A percentile compares a stretch with the other conserved stretches of the same genome.
phyloP scores from a whole-genome alignment of 306 rosid genomes.

The Quercus glauca region DNA sequence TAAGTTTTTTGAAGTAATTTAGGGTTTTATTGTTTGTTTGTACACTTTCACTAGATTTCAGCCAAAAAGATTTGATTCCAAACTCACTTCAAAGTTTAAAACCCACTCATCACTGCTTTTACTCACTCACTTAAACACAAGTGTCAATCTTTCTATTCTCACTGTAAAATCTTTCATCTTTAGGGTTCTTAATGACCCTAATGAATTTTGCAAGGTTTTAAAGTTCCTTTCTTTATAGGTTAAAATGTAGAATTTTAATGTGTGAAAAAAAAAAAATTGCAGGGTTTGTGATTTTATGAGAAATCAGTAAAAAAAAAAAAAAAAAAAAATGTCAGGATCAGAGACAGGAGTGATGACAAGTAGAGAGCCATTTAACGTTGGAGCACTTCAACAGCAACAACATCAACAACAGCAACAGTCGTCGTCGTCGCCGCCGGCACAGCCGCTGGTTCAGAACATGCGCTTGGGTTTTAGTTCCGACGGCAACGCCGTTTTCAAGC shows the following conservation, averaged over 20 bases:
- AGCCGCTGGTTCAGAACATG: conserved; percentile 34
- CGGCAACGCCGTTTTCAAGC: conserved; percentile 38
- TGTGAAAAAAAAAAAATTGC: not conserved
- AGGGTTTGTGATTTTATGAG: conserved; percentile 18
- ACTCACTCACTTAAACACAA: no score
- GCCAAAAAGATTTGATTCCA: not conserved
- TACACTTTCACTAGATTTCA: not conserved
- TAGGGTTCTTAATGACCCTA: no score
- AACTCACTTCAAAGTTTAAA: not conserved
- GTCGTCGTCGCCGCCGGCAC: conserved; percentile 8
- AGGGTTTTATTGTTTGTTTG: conserved; percentile 14
- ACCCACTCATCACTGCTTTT: no score
- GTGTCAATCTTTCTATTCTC: no score
- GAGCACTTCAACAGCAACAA: conserved; percentile 24
- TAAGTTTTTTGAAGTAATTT: conserved; percentile 4
- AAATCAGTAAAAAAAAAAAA: not conserved
- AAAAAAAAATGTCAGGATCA: conserved; percentile 64
- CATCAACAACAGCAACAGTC: not conserved
- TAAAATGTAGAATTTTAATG: no score
- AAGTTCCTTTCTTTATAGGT: no score
- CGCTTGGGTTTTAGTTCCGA: conserved; percentile 43
- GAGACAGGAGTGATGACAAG: conserved; percentile 52
- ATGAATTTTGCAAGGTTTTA: no score
- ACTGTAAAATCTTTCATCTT: no score
- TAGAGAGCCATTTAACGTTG: conserved; percentile 45